phyloP scores from a whole-genome alignment of 345 rosid species.

The Psidium friedrichsthalianum region DNA sequence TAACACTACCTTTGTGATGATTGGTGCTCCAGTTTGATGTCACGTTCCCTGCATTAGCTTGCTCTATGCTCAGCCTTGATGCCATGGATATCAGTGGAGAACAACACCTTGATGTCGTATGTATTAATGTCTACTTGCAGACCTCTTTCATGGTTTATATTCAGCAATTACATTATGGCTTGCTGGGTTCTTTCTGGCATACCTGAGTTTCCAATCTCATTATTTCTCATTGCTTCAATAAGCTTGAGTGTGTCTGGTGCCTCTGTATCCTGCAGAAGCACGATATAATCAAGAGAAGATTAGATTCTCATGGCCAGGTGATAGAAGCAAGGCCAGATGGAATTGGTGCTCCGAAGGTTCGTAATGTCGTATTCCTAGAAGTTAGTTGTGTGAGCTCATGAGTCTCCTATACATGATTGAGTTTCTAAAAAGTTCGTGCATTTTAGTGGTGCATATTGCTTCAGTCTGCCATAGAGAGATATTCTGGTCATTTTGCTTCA shows the following conservation, averaged over 20 bases:
- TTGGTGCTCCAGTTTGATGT: conserved; percentile 61
- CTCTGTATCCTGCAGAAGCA: conserved; percentile 52
- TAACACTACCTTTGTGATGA: background rate
- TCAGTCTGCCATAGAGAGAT: background rate
- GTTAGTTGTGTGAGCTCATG: background rate
- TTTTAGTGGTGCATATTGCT: background rate
- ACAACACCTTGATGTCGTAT: conserved; percentile 94
- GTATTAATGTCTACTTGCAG: conserved; percentile 3
- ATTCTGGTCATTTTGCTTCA: background rate
- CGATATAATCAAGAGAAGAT: conserved; percentile 76
- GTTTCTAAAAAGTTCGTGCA: background rate
- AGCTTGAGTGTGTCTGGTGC: background rate
- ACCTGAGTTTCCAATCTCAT: background rate
- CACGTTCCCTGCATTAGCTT: conserved; percentile 84
- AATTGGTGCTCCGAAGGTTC: conserved; percentile 83
- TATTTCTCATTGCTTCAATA: background rate
- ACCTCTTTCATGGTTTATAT: background rate
- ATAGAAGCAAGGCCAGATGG: conserved; percentile 82
- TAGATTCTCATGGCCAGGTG: conserved; percentile 64
- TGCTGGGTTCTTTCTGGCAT: background rate
- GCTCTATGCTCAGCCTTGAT: conserved; percentile 88
- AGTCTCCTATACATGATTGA: background rate
- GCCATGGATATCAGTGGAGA: conserved; percentile 98
- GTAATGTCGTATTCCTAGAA: conserved; percentile 1
- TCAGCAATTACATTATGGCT: background rate